These are phyloP conservation scores for Termitomyces sp. DNA, from an alignment of 768 basidiomycete genomes.

Conservation along the genomic window DNA sequence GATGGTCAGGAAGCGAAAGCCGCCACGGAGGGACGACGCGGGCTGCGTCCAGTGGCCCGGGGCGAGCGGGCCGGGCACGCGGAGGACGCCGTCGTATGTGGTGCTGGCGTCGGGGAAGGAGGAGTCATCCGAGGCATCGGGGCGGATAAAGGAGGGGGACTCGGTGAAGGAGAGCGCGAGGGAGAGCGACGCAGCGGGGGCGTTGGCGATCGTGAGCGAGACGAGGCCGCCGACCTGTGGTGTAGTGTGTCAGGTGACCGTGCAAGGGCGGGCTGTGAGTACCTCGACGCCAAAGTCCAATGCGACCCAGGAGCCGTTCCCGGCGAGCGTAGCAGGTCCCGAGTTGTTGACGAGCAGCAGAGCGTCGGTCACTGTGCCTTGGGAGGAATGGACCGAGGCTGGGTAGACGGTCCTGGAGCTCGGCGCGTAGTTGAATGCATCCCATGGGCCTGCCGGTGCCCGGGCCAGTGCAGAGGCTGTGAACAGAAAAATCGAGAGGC, in stretches of 20 bases:
- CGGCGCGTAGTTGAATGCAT: constrained; percentile 46
- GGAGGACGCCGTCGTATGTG: constrained; percentile 37
- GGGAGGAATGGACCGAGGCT: constrained; percentile 26
- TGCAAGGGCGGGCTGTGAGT: background rate
- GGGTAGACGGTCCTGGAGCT: constrained; percentile 41
- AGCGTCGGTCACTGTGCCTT: constrained; percentile 29
- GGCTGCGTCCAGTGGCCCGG: constrained; percentile 46
- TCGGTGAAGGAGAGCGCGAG: constrained; percentile 54
- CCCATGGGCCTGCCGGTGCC: constrained; percentile 48
- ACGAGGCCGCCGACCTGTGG: constrained; percentile 47
- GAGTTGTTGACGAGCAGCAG: constrained; percentile 25
- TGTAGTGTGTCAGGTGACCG: background rate
- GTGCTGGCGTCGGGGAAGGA: constrained; percentile 39
- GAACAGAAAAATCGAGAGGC: background rate
- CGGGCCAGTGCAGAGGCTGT: constrained; percentile 4
- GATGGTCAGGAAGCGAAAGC: constrained; percentile 49
- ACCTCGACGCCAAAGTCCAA: constrained; percentile 55
- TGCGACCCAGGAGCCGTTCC: constrained; percentile 40
- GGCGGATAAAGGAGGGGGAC: constrained; percentile 48
- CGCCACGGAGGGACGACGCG: constrained; percentile 36
- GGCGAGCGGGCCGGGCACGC: constrained; percentile 28
- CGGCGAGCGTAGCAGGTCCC: constrained; percentile 32
- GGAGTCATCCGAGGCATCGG: constrained; percentile 48
- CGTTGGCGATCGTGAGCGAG: constrained; percentile 35
- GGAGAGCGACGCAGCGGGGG: constrained; percentile 27